A percentile compares a stretch with the other conserved stretches of the same genome.
Conservation (phyloP, 2,329 filamentous ascomycete species). For the Talaromyces verruculosus region DNA sequence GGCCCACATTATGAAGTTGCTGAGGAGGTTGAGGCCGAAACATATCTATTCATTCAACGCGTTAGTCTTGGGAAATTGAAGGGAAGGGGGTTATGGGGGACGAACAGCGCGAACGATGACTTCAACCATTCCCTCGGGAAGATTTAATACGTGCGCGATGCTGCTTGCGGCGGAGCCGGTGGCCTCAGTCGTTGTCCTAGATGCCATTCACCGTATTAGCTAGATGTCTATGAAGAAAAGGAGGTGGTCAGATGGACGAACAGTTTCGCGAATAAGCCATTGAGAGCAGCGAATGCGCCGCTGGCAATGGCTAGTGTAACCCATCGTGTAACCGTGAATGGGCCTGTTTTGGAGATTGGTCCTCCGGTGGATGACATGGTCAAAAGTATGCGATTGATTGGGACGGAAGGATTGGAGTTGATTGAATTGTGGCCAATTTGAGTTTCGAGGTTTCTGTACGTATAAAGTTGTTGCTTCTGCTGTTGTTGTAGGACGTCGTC, state of each 20-base stretch:
- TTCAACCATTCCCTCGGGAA: slow-evolving; percentile 48
- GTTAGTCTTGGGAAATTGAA: not conserved
- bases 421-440: slow-evolving; percentile 10
- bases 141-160: slow-evolving; percentile 48
- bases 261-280: slow-evolving; percentile 68
- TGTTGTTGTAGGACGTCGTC: not conserved
- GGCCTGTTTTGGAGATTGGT: not conserved
- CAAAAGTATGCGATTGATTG: not conserved
- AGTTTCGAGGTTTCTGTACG: not conserved
- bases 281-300: slow-evolving; percentile 62
- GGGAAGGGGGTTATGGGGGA: slow-evolving; percentile 12
- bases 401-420: not conserved
- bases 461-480: not conserved
- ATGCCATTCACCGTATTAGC: slow-evolving; percentile 12
- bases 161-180: slow-evolving; percentile 54
- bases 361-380: not conserved
- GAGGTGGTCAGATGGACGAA: slow-evolving; percentile 32
- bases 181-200: slow-evolving; percentile 60
- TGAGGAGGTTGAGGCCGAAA: slow-evolving; percentile 61
- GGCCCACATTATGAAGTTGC: slow-evolving; percentile 65
- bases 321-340: slow-evolving; percentile 34
- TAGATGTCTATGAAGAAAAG: not conserved
- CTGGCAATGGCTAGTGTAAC: slow-evolving; percentile 60
- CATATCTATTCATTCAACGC: slow-evolving; percentile 47
- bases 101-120: slow-evolving; percentile 54